These are phyloP conservation scores for Cicer pinnatifidum DNA, from an alignment of 306 rosid genomes.

Conservation along the genomic window DNA sequence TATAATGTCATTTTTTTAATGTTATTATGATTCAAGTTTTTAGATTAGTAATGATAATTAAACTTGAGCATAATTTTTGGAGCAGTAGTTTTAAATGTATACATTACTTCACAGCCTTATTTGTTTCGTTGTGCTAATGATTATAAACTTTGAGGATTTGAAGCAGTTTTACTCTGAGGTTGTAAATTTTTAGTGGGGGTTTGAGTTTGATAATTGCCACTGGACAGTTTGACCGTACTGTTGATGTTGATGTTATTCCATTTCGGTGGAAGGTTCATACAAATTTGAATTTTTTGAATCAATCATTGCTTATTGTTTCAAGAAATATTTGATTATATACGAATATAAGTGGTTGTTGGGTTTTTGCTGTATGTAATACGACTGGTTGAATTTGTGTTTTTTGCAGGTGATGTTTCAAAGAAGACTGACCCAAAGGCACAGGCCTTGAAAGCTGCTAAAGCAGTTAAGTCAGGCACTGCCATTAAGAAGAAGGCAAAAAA, in stretches of 20 bases:
- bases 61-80: neutral
- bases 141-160: neutral
- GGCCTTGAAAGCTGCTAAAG: conserved; percentile 68
- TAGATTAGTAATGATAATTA: no score
- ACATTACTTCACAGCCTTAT: neutral
- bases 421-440: conserved; percentile 61
- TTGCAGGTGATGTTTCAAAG: conserved; percentile 60
- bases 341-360: neutral
- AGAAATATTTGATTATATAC: neutral
- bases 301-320: neutral
- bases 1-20: neutral
- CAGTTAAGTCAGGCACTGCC: conserved; percentile 58
- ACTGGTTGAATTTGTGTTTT: neutral
- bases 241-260: neutral
- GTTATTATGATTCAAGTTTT: neutral
- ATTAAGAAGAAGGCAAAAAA: conserved; percentile 66
- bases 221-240: neutral
- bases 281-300: neutral
- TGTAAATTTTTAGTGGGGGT: neutral
- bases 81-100: neutral
- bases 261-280: neutral
- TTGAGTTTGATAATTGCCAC: neutral
- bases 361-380: neutral
- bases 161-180: conserved; percentile 5
- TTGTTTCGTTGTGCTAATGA: neutral